Conservation (phyloP, 805 yeast species). For the Pichia rugopelliculosa region DNA sequence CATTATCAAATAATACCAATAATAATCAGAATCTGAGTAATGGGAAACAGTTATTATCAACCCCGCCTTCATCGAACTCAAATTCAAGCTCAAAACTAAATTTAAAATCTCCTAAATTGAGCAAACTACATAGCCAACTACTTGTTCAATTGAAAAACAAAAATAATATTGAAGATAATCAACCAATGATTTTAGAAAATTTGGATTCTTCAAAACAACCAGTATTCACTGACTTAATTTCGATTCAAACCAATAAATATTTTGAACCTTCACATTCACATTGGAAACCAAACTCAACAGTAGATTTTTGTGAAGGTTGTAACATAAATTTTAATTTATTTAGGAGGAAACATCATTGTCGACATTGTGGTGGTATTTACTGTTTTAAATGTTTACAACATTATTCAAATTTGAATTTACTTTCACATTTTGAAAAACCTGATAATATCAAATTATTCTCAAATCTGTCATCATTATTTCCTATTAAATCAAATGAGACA, state of each 20-base stretch:
- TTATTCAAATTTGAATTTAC: conserved; percentile 27
- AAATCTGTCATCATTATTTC: background rate
- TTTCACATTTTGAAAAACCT: conserved; percentile 31
- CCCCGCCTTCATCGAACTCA: background rate
- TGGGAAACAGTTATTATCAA: too few species aligned
- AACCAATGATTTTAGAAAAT: background rate
- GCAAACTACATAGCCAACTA: conserved; percentile 4
- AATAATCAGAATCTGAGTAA: too few species aligned
- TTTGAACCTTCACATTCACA: conserved; percentile 44
- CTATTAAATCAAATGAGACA: conserved; percentile 12
- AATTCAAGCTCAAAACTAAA: background rate
- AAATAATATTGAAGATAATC: background rate
- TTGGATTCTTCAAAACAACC: background rate
- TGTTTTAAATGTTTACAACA: conserved; percentile 30
- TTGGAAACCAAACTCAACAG: conserved; percentile 42
- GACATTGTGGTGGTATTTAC: conserved; percentile 44
- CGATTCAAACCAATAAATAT: conserved; percentile 4
- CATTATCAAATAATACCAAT: background rate
- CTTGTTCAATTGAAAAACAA: background rate
- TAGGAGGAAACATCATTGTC: conserved; percentile 40
- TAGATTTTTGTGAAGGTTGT: conserved; percentile 33
- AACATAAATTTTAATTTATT: conserved; percentile 21
- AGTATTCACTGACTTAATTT: background rate
- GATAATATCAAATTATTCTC: background rate
- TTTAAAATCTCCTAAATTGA: background rate